Percentiles rank a stretch among this genome's conserved stretches.
These are phyloP conservation scores for Auricularia heimuer DNA, from an alignment of 768 basidiomycete species.

Conservation along the genomic window DNA sequence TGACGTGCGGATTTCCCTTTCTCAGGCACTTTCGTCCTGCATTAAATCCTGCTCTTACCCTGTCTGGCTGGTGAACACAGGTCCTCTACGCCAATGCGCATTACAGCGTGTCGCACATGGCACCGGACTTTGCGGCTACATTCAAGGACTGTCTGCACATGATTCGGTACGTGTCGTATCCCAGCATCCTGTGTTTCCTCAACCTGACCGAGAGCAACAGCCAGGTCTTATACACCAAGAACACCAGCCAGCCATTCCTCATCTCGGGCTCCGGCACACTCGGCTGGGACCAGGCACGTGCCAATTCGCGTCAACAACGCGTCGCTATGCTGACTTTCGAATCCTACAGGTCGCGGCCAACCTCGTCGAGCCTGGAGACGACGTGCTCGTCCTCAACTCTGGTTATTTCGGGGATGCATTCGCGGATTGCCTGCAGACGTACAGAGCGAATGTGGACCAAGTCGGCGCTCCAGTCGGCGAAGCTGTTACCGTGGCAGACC, in stretches of 20 bases:
- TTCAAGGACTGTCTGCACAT: constrained; percentile 85
- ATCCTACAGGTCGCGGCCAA: constrained; percentile 68
- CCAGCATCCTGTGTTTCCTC: constrained; percentile 2
- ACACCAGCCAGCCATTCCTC: constrained; percentile 78
- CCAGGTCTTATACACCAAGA: constrained; percentile 61
- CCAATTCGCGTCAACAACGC: background rate
- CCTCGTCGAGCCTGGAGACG: constrained; percentile 71
- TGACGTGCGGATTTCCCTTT: constrained; percentile 30
- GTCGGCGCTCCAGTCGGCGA: constrained; percentile 76
- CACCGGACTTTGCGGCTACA: constrained; percentile 76
- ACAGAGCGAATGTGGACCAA: constrained; percentile 82
- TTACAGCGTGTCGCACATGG: constrained; percentile 81
- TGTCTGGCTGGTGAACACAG: constrained; percentile 21
- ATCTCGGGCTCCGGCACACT: constrained; percentile 92
- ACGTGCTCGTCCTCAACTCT: constrained; percentile 73
- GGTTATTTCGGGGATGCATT: constrained; percentile 96
- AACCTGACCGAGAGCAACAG: constrained; percentile 24
- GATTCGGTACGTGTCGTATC: constrained; percentile 44
- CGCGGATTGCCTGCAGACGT: constrained; percentile 74
- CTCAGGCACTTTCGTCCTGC: background rate
- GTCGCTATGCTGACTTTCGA: background rate
- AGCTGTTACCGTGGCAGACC: constrained; percentile 47
- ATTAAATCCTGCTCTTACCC: background rate
- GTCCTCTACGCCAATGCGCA: constrained; percentile 93
- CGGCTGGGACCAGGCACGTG: constrained; percentile 84